phyloP scores from a whole-genome alignment of 108 stramenopile genomes.

The Cylindrotheca fusiformis region DNA sequence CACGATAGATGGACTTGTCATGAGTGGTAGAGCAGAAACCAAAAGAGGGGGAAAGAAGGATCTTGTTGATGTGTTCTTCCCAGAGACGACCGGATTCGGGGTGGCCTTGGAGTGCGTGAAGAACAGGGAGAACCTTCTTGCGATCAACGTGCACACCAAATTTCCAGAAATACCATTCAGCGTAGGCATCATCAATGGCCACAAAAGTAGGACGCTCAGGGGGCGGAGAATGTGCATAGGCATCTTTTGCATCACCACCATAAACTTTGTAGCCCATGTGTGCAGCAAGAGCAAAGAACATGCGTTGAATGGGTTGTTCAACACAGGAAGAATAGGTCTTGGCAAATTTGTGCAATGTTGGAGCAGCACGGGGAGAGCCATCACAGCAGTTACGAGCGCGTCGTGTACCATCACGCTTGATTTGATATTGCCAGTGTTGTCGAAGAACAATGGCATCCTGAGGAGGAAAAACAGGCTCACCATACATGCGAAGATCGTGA shows the following conservation, averaged over 20 bases:
- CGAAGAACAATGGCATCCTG: constrained; percentile 21
- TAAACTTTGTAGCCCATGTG: no score
- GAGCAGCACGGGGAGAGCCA: constrained; percentile 30
- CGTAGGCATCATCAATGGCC: no score
- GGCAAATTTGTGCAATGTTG: constrained; percentile 16
- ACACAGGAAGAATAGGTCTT: no score
- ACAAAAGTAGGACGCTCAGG: no score
- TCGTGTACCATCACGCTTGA: constrained; percentile 17
- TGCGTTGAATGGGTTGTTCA: constrained; percentile 12
- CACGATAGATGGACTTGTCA: constrained; percentile 32
- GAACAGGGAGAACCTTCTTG: no score
- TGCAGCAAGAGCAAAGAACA: constrained; percentile 33
- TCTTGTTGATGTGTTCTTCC: constrained; percentile 18
- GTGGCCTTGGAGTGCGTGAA: no score
- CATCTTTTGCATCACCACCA: constrained; percentile 42
- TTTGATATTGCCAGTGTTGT: no score
- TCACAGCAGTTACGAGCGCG: constrained; percentile 21
- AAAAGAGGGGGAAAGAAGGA: constrained; percentile 12
- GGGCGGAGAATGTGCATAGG: no score
- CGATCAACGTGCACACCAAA: constrained; percentile 30
- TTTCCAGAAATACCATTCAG: no score
- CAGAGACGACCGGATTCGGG: constrained; percentile 29
- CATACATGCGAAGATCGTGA: no score
- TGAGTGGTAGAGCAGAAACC: constrained; percentile 32
- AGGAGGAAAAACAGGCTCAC: constrained; percentile 2